Evolutionary conservation across 2,329 filamentous ascomycete genomes (phyloP).

Genomic region (Colletotrichum navitas): DNA sequence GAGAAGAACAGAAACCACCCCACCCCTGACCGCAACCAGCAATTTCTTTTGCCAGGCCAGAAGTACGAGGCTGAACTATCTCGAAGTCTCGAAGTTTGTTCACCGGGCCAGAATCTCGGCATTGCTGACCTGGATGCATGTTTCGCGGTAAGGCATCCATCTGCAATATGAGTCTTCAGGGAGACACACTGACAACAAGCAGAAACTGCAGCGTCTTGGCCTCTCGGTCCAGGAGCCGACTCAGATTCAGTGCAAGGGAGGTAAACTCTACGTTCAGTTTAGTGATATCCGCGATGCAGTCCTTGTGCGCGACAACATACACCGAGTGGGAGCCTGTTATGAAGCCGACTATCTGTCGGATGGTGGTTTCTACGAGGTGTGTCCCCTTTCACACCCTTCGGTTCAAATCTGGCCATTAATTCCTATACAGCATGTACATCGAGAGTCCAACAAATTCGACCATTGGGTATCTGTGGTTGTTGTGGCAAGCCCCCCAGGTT

Average conservation of each 20-base stretch:
- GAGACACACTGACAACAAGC: background rate
- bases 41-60: background rate
- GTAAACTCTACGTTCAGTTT: conserved; percentile 67
- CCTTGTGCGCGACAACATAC: conserved; percentile 61
- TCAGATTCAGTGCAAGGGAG: conserved; percentile 50
- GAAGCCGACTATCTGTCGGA: conserved; percentile 58
- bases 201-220: conserved; percentile 47
- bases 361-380: conserved; percentile 58
- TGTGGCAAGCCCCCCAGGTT: background rate
- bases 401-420: background rate
- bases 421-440: conserved; percentile 33
- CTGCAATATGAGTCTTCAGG: no score
- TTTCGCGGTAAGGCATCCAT: conserved; percentile 56
- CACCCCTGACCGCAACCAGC: background rate
- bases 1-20: background rate
- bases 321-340: conserved; percentile 61
- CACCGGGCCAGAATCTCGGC: conserved; percentile 35
- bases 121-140: conserved; percentile 57
- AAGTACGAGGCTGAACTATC: conserved; percentile 18
- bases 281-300: conserved; percentile 71
- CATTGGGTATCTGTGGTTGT: conserved; percentile 31
- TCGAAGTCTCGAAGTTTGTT: conserved; percentile 31
- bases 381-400: background rate
- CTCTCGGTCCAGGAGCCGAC: conserved; percentile 54
- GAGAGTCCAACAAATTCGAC: conserved; percentile 7